These are phyloP conservation scores for Tarenaya hassleriana DNA, from an alignment of 345 rosid genomes.

Conservation along the genomic window DNA sequence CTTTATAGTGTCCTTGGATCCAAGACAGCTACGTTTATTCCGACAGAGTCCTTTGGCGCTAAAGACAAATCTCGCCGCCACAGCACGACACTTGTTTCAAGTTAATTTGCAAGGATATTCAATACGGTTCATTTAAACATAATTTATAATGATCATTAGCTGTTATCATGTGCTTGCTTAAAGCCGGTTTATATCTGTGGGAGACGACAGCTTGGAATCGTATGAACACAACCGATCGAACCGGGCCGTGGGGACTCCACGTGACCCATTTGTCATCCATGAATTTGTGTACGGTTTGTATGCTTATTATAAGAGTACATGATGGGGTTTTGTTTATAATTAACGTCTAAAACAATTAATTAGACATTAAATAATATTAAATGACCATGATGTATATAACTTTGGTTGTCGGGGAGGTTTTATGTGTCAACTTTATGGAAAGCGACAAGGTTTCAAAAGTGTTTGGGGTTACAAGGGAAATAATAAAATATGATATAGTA, in stretches of 20 bases:
- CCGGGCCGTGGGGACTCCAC: constrained; percentile 23
- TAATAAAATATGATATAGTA: background rate
- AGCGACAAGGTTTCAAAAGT: constrained; percentile 12
- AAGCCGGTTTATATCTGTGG: constrained; percentile 20
- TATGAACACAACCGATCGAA: constrained; percentile 5
- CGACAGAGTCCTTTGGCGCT: constrained; percentile 2
- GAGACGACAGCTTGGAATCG: constrained; percentile 16
- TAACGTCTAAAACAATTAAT: background rate
- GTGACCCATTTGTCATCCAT: constrained; percentile 13
- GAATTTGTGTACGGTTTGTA: background rate
- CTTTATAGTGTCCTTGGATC: constrained; percentile 25
- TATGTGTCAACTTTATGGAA: constrained; percentile 11
- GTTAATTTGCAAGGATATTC: background rate
- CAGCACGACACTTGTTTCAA: constrained; percentile 13
- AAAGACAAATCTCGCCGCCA: constrained; percentile 19
- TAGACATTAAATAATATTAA: constrained; percentile 6
- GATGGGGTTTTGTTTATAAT: background rate
- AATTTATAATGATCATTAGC: constrained; percentile 7
- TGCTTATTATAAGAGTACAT: constrained; percentile 6
- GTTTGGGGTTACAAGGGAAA: background rate
- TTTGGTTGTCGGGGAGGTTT: constrained; percentile 8
- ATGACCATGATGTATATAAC: constrained; percentile 6
- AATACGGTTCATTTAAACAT: constrained; percentile 3
- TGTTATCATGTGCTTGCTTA: constrained; percentile 31
- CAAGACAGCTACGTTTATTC: constrained; percentile 18